Conservation (phyloP, 2,329 filamentous ascomycete species). For the Fusarium sp. region DNA sequence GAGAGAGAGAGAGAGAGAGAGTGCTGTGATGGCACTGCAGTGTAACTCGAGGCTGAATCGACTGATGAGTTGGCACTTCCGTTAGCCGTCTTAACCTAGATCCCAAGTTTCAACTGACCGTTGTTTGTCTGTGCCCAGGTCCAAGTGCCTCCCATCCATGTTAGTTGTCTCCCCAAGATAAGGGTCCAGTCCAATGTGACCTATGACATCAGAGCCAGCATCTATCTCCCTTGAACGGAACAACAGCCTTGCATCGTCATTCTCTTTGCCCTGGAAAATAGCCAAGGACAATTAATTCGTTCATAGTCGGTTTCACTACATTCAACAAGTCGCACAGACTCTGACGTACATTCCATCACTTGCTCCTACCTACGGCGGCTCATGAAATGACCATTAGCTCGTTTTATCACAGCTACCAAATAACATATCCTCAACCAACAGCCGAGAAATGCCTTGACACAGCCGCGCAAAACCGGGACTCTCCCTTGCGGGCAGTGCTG, state of each 20-base stretch:
- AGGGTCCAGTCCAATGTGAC: not conserved
- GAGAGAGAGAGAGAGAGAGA: no score
- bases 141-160: not conserved
- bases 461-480: not conserved
- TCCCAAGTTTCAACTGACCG: not conserved
- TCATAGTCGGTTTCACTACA: not conserved
- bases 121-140: conserved; percentile 2
- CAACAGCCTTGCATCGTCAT: not conserved
- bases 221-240: conserved; percentile 5
- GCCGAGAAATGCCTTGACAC: not conserved
- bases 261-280: not conserved
- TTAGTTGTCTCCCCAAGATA: not conserved
- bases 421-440: not conserved
- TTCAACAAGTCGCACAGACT: not conserved
- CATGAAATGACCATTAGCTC: not conserved
- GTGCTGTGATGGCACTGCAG: not conserved
- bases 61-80: not conserved
- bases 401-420: not conserved
- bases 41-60: not conserved
- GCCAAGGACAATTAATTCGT: not conserved
- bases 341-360: not conserved
- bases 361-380: not conserved
- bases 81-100: not conserved
- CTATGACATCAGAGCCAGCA: conserved; percentile 5
- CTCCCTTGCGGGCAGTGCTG: no score